Conservation (phyloP, 306 rosid species). For the Carpinus fangiana region DNA sequence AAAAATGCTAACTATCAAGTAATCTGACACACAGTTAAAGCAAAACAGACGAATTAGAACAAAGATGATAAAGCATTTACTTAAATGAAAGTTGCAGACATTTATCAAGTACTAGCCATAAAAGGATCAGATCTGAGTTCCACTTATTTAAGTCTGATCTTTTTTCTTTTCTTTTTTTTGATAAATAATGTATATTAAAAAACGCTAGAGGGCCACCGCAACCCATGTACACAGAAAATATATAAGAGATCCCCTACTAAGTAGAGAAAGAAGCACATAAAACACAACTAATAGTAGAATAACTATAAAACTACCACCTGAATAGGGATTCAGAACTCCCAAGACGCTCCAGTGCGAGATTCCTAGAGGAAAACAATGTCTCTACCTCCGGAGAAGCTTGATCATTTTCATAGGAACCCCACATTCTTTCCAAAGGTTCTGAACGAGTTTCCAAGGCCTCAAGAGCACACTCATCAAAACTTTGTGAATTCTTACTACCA, state of each 20-base stretch:
- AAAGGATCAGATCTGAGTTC: constrained; percentile 15
- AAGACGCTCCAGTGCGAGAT: constrained; percentile 43
- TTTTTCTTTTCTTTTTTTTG: no score
- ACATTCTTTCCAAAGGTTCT: constrained; percentile 46
- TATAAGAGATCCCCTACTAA: no score
- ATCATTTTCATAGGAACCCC: constrained; percentile 47
- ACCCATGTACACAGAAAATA: no score
- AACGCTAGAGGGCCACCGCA: no score
- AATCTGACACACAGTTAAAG: constrained; percentile 4
- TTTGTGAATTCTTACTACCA: constrained; percentile 43
- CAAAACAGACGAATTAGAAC: constrained; percentile 7
- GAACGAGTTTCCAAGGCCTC: constrained; percentile 44
- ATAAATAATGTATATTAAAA: no score
- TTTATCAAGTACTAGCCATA: constrained; percentile 14
- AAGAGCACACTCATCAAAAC: constrained; percentile 47
- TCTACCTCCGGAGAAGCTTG: constrained; percentile 54
- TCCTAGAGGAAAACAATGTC: constrained; percentile 43
- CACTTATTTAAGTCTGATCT: background rate
- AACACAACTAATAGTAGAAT: constrained; percentile 3
- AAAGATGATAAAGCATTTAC: constrained; percentile 7
- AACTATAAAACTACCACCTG: constrained; percentile 59
- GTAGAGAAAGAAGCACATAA: no score
- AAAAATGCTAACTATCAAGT: constrained; percentile 18
- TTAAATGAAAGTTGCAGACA: constrained; percentile 4
- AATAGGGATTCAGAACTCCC: constrained; percentile 78